A percentile compares a stretch with the other conserved stretches of the same genome.
Evolutionary conservation across 192 early-diverging fungal genomes (phyloP).

Genomic region (Coemansia sp.): DNA sequence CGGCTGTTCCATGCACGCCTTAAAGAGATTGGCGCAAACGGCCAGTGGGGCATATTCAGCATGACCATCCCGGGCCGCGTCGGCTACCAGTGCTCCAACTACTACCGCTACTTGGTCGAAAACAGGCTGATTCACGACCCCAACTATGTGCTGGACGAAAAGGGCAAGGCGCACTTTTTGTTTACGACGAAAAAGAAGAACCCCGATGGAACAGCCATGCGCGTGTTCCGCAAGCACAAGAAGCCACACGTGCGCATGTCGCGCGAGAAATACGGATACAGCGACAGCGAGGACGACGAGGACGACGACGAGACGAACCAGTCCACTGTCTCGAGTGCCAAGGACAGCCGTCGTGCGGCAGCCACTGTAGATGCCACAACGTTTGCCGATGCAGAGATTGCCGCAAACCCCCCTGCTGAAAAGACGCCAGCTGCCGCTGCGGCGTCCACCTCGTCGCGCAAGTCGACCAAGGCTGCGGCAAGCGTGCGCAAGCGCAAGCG

Average conservation of each 20-base stretch:
- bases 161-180: slow-evolving; percentile 87
- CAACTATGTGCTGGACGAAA: slow-evolving; percentile 88
- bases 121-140: slow-evolving; percentile 83
- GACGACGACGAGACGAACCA: slow-evolving; percentile 16
- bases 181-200: slow-evolving; percentile 81
- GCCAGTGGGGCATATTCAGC: slow-evolving; percentile 97
- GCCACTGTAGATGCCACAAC: neutral
- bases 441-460: neutral
- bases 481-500: slow-evolving; percentile 43
- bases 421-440: slow-evolving; percentile 12
- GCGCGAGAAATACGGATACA: slow-evolving; percentile 56
- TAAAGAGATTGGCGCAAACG: slow-evolving; percentile 85
- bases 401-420: neutral
- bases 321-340: slow-evolving; percentile 24
- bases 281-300: slow-evolving; percentile 40
- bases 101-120: slow-evolving; percentile 87
- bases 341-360: slow-evolving; percentile 2
- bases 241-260: slow-evolving; percentile 59
- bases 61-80: slow-evolving; percentile 94
- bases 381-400: neutral
- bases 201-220: slow-evolving; percentile 71
- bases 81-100: slow-evolving; percentile 98
- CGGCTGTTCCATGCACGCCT: slow-evolving; percentile 80
- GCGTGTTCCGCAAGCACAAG: slow-evolving; percentile 77
- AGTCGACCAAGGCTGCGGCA: slow-evolving; percentile 13